phyloP scores from a whole-genome alignment of 306 rosid genomes.

The cucumber (Cucumis sativus) region DNA sequence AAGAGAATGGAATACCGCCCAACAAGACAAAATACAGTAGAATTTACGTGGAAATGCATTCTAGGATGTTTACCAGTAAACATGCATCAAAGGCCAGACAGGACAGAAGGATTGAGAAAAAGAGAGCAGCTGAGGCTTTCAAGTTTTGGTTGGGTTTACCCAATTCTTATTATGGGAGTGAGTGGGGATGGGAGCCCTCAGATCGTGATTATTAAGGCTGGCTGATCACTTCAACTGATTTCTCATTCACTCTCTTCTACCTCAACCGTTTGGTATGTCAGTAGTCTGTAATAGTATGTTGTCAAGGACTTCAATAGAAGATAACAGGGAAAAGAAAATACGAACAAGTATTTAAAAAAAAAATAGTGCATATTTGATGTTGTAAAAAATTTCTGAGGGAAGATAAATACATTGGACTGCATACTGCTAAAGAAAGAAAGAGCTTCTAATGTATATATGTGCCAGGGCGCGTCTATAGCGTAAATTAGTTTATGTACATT shows the following conservation, averaged over 20 bases:
- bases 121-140: conserved; percentile 97
- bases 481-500: not conserved
- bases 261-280: conserved; percentile 13
- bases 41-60: conserved; percentile 98
- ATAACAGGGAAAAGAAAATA: not conserved
- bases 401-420: not conserved
- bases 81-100: conserved; percentile 94
- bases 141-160: conserved; percentile 97
- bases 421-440: not conserved
- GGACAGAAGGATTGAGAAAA: conserved; percentile 76
- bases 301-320: not conserved
- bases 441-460: not conserved
- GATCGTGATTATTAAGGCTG: conserved; percentile 37
- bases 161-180: conserved; percentile 91
- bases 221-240: conserved; percentile 14
- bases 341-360: not conserved
- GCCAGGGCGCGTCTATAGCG: not conserved
- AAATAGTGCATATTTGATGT: not conserved
- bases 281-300: not conserved
- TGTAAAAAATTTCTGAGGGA: not conserved
- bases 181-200: conserved; percentile 70
- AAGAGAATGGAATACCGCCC: conserved; percentile 83
- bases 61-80: conserved; percentile 93
- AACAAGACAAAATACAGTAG: conserved; percentile 83
- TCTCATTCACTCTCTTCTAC: conserved; percentile 3